Evolutionary conservation across 2,329 filamentous ascomycete genomes (phyloP), one percentile per base, ranked within the genome.

Genomic region (Aureobasidium uvarum): DNA sequence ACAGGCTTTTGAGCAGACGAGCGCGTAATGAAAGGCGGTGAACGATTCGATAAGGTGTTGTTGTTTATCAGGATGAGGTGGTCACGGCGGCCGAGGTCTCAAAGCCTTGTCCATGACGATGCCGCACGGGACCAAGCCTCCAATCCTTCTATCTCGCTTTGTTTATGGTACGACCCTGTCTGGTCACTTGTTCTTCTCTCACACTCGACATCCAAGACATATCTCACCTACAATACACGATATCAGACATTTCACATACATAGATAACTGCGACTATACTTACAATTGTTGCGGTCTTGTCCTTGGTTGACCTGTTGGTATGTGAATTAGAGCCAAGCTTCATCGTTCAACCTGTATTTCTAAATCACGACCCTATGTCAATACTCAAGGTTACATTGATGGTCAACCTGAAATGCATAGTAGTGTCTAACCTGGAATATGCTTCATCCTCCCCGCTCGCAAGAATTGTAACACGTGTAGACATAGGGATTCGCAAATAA

Each of bases 51-150:
- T 31, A 48, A 31, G 28, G 50, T 63, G 36, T 63, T 63, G 36
- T 63, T 43, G 36, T 63, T 51, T 63, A 54, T 63, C 59, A 43
- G 36, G 46, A 41, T 31, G 28, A 39, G 45, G 33, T 52, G 43
- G 48, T 62, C 43, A 45, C 39, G 64, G 56, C 56, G 56, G 56
- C 46, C 56, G 56, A 60, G 41, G 56, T 60, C 56, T 46, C 41
- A 23, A 60, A 60, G 56, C 56, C 41, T 38, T 41, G 48, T 36
- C 33, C 33, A 60, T 58, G 54, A 58, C 54, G 54, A n/a, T 58
- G 54, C 54, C 54, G 23, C 54, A 58, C 54, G 54, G 39, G 54
- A 58, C 54, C 54, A 58, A 58, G 54, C 54, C 39, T 58, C n/a
- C n/a, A n/a, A n/a, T 45, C 39, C 43, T 45, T 18, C 54, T 58